Base-by-base conservation (phyloP, 2,329 filamentous ascomycete genomes). In the Aureobasidium sp. region DNA sequence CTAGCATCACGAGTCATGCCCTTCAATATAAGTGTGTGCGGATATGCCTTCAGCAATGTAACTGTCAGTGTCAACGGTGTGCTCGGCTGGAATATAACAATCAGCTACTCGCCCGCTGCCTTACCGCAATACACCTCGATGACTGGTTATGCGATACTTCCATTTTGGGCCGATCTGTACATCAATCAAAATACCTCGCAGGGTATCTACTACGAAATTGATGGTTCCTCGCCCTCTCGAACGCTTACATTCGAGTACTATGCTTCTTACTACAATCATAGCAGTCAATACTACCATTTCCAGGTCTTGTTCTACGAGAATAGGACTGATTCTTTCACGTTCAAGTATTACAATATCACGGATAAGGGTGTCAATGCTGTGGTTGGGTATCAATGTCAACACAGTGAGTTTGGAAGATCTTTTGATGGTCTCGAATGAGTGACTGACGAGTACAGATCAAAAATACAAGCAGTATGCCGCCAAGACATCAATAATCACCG, bases 201-300 rank as follows among this genome's bases (percentile, higher is more conserved):
- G 25, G 70, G 71, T 23, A 67, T 73, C 63, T 73, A 69, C 65
- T 72, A 71, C 38, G 51, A 71, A 38, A 42, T 69, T n/a, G 47
- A 64, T 43, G 67, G 69, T 25, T 53, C 63, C n/a, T 47, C 55
- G 7, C 54, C 58, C 0, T 56, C 61, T 10, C 50, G 69, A 15
- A 48, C 15, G 7, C 43, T 67, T 5, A 67, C 69, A 6, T 70
- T 70, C 40, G 70, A 71, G 50, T 72, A 45, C n/a, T 71, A 71
- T 45, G 42, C 53, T 4, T 38, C 43, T 5, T 42, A 45, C 10
- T 71, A 67, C 65, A 33, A 47, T 40, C 33, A 36, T 8, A 43
- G 50, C 29, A 13, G 25, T 4, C 45, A 67, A 23, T 71, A 71
- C 51, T 71, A 71, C 27, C 71, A 72, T 45, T 71, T 71, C 65